These are phyloP conservation scores for Penicillium digitatum DNA, from an alignment of 2,329 filamentous ascomycete genomes.

Conservation along the genomic window DNA sequence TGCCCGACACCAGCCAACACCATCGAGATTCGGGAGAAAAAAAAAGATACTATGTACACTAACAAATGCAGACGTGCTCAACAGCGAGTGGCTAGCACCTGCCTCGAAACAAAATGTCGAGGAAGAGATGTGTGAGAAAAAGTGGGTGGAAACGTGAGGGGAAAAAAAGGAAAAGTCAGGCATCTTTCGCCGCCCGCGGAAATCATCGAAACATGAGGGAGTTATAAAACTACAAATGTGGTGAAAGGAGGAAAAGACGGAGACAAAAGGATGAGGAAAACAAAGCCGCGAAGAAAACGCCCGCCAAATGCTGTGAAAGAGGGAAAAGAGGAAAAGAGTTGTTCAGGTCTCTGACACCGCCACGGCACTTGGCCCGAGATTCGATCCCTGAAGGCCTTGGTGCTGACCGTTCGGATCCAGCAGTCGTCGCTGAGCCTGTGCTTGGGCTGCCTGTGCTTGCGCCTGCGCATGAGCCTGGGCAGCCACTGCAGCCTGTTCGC, in stretches of 20 bases:
- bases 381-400: slow-evolving; percentile 17
- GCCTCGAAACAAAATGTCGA: slow-evolving; percentile 11
- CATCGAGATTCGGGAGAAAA: slow-evolving; percentile 12
- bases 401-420: slow-evolving; percentile 32
- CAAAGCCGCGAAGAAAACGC: slow-evolving; percentile 27
- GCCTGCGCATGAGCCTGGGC: slow-evolving; percentile 43
- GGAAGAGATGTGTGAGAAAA: slow-evolving; percentile 5
- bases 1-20: slow-evolving; percentile 13
- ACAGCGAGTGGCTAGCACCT: slow-evolving; percentile 9
- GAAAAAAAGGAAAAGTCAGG: slow-evolving; percentile 8
- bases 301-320: slow-evolving; percentile 33
- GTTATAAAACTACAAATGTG: slow-evolving; percentile 32
- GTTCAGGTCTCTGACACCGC: slow-evolving; percentile 32
- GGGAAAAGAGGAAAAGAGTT: slow-evolving; percentile 12
- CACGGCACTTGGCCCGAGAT: slow-evolving; percentile 30
- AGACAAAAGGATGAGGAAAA: slow-evolving; percentile 22
- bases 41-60: slow-evolving; percentile 38
- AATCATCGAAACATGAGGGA: slow-evolving; percentile 23
- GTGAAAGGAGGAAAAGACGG: slow-evolving; percentile 17
- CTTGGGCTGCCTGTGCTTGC: slow-evolving; percentile 39
- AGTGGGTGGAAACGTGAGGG: slow-evolving; percentile 5
- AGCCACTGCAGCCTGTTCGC: slow-evolving; percentile 42
- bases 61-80: slow-evolving; percentile 26
- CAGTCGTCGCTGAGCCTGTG: slow-evolving; percentile 36
- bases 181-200: slow-evolving; percentile 19